A percentile compares a stretch with the other conserved stretches of the same genome.
Conservation (phyloP, 106 monocot species). For the Xerophyta viscosa region DNA sequence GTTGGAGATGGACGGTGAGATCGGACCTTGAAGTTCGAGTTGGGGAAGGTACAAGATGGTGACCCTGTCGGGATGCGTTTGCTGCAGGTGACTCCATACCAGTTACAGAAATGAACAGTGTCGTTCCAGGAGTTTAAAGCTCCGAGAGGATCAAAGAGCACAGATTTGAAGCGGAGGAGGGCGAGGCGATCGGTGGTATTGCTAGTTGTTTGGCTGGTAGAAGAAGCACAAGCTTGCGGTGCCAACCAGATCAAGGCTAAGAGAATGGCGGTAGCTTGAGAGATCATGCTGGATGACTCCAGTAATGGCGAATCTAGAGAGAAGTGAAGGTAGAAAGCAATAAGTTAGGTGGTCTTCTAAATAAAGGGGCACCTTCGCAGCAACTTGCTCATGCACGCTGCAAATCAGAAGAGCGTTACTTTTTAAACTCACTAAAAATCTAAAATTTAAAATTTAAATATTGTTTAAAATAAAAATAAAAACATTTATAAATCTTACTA, state of each 20-base stretch:
- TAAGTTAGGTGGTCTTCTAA: no score
- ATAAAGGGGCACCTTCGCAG: no score
- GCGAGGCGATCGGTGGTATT: slow-evolving; percentile 8
- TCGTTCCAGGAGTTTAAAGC: slow-evolving; percentile 13
- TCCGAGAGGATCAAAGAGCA: neutral
- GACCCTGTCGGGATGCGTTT: neutral
- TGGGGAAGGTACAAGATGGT: neutral
- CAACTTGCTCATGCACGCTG: no score
- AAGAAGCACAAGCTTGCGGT: no score
- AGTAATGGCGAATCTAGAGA: neutral
- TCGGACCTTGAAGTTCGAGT: neutral
- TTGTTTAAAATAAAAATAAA: no score
- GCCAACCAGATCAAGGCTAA: neutral
- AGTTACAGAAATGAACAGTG: slow-evolving; percentile 6
- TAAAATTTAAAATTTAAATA: no score
- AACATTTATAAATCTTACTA: no score
- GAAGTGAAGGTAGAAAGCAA: no score
- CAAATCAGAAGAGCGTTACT: no score
- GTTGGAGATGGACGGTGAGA: slow-evolving; percentile 12
- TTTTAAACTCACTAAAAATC: no score
- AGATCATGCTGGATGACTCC: neutral
- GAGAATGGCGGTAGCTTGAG: neutral
- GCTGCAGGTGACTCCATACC: slow-evolving; percentile 17
- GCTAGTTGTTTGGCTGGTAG: neutral
- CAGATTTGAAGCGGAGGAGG: slow-evolving; percentile 13